phyloP scores from a whole-genome alignment of 108 stramenopile species.

The Aurantiochytrium sp. region DNA sequence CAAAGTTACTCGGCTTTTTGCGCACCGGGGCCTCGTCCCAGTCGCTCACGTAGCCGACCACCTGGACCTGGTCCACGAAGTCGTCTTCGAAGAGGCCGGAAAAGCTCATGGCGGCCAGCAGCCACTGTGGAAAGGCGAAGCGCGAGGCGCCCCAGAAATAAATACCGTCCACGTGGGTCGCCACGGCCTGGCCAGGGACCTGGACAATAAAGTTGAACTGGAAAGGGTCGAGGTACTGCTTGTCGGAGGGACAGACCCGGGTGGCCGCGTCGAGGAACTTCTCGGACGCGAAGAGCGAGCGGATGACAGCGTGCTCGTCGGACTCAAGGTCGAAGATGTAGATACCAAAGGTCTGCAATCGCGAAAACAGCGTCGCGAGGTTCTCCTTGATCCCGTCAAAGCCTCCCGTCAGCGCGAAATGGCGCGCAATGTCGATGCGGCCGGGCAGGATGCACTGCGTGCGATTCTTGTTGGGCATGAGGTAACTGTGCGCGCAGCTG shows the following conservation, averaged over 20 bases:
- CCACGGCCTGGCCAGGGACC: constrained; percentile 42
- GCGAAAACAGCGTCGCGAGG: not conserved
- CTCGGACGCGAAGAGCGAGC: not conserved
- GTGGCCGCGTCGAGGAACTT: constrained; percentile 31
- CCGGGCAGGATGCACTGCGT: constrained; percentile 38
- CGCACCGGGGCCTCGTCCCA: not conserved
- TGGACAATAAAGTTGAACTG: constrained; percentile 43
- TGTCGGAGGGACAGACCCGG: constrained; percentile 14
- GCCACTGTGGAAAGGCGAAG: constrained; percentile 39
- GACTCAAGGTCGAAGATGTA: constrained; percentile 31
- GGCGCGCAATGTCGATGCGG: constrained; percentile 31
- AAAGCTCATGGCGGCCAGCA: constrained; percentile 42
- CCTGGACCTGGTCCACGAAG: constrained; percentile 38
- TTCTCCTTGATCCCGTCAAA: constrained; percentile 30
- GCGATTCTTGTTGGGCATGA: constrained; percentile 15
- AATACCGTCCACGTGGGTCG: constrained; percentile 34
- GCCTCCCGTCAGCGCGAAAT: constrained; percentile 36
- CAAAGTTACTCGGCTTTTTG: not conserved
- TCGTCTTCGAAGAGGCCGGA: constrained; percentile 31
- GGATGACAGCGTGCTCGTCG: not conserved
- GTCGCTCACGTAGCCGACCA: constrained; percentile 38
- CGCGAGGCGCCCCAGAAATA: constrained; percentile 36
- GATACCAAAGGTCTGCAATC: constrained; percentile 28
- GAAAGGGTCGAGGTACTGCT: constrained; percentile 39
- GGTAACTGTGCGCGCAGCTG: constrained; percentile 32